Evolutionary conservation across 1,284 basidiomycete genomes (phyloP), one percentile per base, ranked within the genome.

Genomic region (Microbotryum intermedium): DNA sequence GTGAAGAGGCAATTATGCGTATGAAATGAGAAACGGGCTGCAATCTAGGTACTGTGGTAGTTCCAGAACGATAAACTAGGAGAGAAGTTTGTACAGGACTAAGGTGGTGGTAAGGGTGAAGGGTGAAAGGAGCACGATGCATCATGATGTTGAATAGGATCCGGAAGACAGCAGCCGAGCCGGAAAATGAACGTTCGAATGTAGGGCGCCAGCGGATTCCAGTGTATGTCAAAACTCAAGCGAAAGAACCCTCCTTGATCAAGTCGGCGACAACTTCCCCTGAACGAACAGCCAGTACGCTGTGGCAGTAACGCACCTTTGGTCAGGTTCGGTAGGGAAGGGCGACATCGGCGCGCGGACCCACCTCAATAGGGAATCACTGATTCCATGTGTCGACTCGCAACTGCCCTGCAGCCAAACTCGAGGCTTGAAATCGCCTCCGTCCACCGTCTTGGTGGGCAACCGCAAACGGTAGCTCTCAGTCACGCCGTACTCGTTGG

Each of bases 341-440:
- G 28, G 25, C 44, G 25, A 43, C n/a, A n/a, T 1, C 21, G 10
- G 18, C 39, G 55, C 6, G n/a, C 47, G 39, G 29, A 48, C 66
- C 47, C 53, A 66, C 65, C 81, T 83, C 58, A 83, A 70, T 29
- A 83, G 70, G 11, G 80, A 81, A 63, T 83, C 82, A 63, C 80
- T 81, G 54, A 83, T 72, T 2, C 82, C 82, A 71, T 83, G 82
- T 6, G 80, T 82, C 45, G 76, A 72, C 70, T 83, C 82, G 57
- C 79, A 80, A 48, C 79, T 77, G 28, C 82, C 82, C 69, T 83
- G 82, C 20, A 83, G 67, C 68, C 82, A 83, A 11, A 83, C 74
- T 20, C 77, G 74, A 4, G 80, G 75, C 50, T 72, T 70, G 48
- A 76, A 74, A n/a, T 54, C 44, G 54, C 62, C 26, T 61, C 67